Percentiles rank a stretch among this genome's conserved stretches.
Evolutionary conservation across 306 rosid genomes (phyloP).

Genomic region (Castanopsis chinensis): DNA sequence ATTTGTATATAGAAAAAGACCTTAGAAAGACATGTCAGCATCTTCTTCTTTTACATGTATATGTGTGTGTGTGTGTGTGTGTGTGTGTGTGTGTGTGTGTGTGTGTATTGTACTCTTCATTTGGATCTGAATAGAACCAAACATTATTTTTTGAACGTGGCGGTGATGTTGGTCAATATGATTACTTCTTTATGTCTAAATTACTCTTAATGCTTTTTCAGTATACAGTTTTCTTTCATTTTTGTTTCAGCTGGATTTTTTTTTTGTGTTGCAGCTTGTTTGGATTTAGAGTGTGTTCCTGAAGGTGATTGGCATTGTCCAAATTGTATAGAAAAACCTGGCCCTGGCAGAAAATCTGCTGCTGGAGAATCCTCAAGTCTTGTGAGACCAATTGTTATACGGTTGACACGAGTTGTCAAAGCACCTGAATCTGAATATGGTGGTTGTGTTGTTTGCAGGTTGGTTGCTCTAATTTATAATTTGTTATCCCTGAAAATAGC

Average conservation of each 20-base stretch:
- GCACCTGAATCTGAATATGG: slow-evolving; percentile 87
- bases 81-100: no score
- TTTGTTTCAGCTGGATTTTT: background rate
- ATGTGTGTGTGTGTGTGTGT: no score
- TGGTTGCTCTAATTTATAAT: slow-evolving; percentile 14
- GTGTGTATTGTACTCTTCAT: background rate
- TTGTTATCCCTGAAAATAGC: background rate
- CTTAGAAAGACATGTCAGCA: background rate
- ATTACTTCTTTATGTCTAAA: background rate
- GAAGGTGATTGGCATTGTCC: slow-evolving; percentile 83
- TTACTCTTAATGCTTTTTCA: background rate
- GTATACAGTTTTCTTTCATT: background rate
- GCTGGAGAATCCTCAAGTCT: slow-evolving; percentile 50
- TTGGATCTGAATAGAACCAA: background rate
- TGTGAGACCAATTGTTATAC: slow-evolving; percentile 73
- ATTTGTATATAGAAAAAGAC: background rate
- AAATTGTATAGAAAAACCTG: slow-evolving; percentile 70
- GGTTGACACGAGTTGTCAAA: slow-evolving; percentile 81
- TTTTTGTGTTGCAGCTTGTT: slow-evolving; percentile 67
- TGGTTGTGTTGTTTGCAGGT: slow-evolving; percentile 99
- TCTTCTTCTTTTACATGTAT: no score
- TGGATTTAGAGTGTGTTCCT: slow-evolving; percentile 62
- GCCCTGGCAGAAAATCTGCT: slow-evolving; percentile 43
- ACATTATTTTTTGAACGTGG: background rate
- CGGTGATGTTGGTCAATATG: background rate